Conservation (phyloP, 345 rosid species). For the Eucalyptus fibrosa region DNA sequence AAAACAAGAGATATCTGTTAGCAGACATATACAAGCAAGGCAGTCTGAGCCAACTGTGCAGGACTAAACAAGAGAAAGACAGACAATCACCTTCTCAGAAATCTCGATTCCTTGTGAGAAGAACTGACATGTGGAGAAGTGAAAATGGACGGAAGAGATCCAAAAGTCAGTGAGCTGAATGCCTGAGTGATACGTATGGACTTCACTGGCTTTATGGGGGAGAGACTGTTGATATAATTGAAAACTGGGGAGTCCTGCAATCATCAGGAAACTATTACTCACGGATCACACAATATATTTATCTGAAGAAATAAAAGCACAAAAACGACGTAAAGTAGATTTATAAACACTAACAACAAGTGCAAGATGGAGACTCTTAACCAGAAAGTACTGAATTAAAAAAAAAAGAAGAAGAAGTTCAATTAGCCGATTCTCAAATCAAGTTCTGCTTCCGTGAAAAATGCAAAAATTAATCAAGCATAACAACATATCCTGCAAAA, state of each 20-base stretch:
- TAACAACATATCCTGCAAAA: not conserved
- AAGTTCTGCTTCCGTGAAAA: not conserved
- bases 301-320: not conserved
- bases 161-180: slow-evolving; percentile 55
- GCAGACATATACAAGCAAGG: not conserved
- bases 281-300: not conserved
- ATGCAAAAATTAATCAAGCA: not conserved
- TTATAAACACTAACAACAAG: not conserved
- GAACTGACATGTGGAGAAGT: slow-evolving; percentile 75
- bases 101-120: slow-evolving; percentile 66
- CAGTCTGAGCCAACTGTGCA: not conserved
- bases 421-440: not conserved
- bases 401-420: not conserved
- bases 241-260: slow-evolving; percentile 94
- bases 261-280: not conserved
- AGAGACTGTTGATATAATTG: slow-evolving; percentile 73
- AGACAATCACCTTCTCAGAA: slow-evolving; percentile 52
- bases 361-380: not conserved
- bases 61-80: not conserved
- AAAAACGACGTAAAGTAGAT: not conserved
- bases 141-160: slow-evolving; percentile 76
- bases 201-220: slow-evolving; percentile 84
- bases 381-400: not conserved
- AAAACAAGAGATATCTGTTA: not conserved
- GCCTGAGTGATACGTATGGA: slow-evolving; percentile 51